phyloP scores from a whole-genome alignment of 2,329 filamentous ascomycete species.

The Chalara sp. region DNA sequence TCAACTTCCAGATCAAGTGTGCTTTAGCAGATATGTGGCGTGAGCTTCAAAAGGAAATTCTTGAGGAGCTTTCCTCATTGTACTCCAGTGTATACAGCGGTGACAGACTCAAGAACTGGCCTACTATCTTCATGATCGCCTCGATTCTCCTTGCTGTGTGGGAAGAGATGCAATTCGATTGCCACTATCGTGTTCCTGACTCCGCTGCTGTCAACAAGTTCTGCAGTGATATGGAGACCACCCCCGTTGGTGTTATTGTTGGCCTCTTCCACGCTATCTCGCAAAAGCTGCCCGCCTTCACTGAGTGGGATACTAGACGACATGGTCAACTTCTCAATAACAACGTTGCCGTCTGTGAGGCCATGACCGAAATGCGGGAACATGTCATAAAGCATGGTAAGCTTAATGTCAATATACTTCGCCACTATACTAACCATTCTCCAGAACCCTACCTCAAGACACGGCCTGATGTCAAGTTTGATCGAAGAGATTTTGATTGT shows the following conservation, averaged over 20 bases:
- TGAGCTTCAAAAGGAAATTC: constrained; percentile 89
- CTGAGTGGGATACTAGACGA: constrained; percentile 88
- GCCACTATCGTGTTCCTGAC: constrained; percentile 89
- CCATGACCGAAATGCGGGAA: constrained; percentile 89
- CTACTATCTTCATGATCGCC: constrained; percentile 95
- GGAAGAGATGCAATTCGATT: constrained; percentile 99
- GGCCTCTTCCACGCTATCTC: constrained; percentile 97
- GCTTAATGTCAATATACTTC: constrained; percentile 26
- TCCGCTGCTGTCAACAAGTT: constrained; percentile 83
- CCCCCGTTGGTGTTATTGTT: constrained; percentile 91
- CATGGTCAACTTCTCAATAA: constrained; percentile 88
- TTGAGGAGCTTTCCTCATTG: constrained; percentile 84
- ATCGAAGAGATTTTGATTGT: constrained; percentile 88
- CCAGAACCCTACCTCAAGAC: constrained; percentile 80
- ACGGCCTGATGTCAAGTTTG: constrained; percentile 71
- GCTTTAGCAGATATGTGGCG: constrained; percentile 98
- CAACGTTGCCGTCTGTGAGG: constrained; percentile 86
- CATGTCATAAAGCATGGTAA: constrained; percentile 92
- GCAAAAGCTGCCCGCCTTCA: constrained; percentile 86
- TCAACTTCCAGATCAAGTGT: constrained; percentile 99
- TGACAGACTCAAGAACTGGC: constrained; percentile 97
- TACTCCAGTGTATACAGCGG: constrained; percentile 98
- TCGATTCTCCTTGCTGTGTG: constrained; percentile 89
- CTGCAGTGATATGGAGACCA: constrained; percentile 94
- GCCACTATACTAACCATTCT: constrained; percentile 33